Conservation (phyloP, 169 alveolate species). For the Plasmodium sp. region DNA sequence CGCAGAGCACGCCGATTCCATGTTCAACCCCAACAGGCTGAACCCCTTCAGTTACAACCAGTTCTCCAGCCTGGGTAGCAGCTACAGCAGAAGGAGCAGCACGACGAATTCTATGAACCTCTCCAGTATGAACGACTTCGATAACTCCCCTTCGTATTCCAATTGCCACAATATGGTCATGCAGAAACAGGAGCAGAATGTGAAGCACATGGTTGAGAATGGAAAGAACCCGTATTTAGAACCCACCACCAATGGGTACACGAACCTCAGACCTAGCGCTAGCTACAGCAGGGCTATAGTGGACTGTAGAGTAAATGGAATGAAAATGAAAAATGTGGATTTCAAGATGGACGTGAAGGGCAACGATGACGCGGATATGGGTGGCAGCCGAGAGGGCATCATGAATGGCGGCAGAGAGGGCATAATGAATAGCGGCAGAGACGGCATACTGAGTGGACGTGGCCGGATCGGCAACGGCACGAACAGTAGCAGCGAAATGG, state of each 20-base stretch:
- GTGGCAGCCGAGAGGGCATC: not conserved
- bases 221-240: not conserved
- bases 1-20: not conserved
- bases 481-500: not conserved
- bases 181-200: not conserved
- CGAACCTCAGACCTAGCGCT: not conserved
- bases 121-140: not conserved
- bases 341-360: not conserved
- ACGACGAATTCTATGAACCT: not conserved
- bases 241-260: not conserved
- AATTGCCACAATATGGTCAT: not conserved
- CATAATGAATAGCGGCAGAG: not conserved
- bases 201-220: constrained; percentile 3
- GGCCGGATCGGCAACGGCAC: not conserved
- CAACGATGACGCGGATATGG: not conserved
- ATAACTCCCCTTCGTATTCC: not conserved
- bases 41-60: not conserved
- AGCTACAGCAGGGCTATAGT: not conserved
- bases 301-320: not conserved
- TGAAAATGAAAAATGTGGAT: not conserved
- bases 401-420: not conserved
- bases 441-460: not conserved
- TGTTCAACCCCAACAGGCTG: not conserved
- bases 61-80: not conserved
- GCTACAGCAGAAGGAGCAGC: not conserved